Conservation (phyloP, 176 grass and related monocot genomes). For the Bromus sterilis region DNA sequence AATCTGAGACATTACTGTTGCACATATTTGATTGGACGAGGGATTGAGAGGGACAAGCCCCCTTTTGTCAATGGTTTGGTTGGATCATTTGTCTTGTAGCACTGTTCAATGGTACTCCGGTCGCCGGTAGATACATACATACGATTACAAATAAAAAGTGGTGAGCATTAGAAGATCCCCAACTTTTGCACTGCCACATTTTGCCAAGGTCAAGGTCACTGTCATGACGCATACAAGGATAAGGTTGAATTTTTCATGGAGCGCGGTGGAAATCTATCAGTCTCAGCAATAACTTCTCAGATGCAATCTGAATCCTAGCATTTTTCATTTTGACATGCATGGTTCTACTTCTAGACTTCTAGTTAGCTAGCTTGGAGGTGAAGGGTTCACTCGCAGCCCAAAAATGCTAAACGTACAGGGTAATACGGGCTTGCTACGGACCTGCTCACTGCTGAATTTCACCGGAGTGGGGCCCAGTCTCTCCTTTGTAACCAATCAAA, state of each 20-base stretch:
- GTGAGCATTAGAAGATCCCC: neutral
- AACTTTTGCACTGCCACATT: neutral
- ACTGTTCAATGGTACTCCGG: neutral
- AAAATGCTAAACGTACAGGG: too few relatives aligned
- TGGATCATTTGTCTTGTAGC: conserved; percentile 14
- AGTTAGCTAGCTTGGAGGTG: neutral
- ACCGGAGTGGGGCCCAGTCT: too few relatives aligned
- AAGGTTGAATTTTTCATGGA: conserved; percentile 16
- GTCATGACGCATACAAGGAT: conserved; percentile 8
- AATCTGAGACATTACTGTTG: neutral
- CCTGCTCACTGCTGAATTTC: too few relatives aligned
- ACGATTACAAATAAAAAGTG: neutral
- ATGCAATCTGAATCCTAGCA: neutral
- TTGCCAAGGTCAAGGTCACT: conserved; percentile 1
- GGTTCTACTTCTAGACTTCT: too few relatives aligned
- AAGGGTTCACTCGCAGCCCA: neutral
- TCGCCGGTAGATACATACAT: neutral
- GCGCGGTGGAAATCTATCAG: neutral
- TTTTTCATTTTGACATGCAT: too few relatives aligned
- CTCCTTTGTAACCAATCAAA: too few relatives aligned
- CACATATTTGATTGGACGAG: conserved; percentile 13
- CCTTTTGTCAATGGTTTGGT: conserved; percentile 28
- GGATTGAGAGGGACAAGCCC: neutral
- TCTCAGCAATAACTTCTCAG: neutral
- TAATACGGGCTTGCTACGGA: too few relatives aligned